A percentile compares a stretch with the other conserved stretches of the same genome.
Conservation (phyloP, 257 asterid genomes). For the Ophiorrhiza pumila region DNA sequence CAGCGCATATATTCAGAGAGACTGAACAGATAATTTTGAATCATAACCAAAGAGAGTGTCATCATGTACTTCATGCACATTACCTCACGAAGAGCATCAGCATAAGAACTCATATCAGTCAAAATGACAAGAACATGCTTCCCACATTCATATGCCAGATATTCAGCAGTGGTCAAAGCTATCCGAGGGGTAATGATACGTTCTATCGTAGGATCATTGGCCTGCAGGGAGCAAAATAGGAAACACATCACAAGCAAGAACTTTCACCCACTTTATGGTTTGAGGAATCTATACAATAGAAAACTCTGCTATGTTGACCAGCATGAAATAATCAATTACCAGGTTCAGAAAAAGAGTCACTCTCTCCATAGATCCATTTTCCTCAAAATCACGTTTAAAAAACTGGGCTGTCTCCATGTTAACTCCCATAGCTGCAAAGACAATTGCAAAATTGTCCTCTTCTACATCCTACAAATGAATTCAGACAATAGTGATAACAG, state of each 20-base stretch:
- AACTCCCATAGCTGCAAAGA: conserved; percentile 99
- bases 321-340: conserved; percentile 40
- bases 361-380: conserved; percentile 98
- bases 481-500: conserved; percentile 19
- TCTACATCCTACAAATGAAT: conserved; percentile 55
- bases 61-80: not conserved
- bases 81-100: conserved; percentile 99
- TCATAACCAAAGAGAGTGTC: not conserved
- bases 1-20: not conserved
- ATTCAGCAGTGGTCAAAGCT: conserved; percentile 97
- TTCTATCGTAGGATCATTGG: conserved; percentile 95
- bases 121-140: conserved; percentile 97
- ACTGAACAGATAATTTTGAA: not conserved
- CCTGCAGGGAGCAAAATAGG: conserved; percentile 42
- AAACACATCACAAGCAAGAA: conserved; percentile 17
- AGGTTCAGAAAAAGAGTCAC: conserved; percentile 91
- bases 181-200: conserved; percentile 96
- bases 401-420: conserved; percentile 99
- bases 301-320: not conserved
- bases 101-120: conserved; percentile 99
- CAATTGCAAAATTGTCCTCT: conserved; percentile 97
- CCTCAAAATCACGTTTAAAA: conserved; percentile 98
- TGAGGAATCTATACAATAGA: not conserved
- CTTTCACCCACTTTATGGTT: conserved; percentile 1
- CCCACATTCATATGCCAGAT: conserved; percentile 93